Evolutionary conservation across 306 rosid species (phyloP), one percentile per base, ranked within the genome.

Genomic region (Prunus salicina): DNA sequence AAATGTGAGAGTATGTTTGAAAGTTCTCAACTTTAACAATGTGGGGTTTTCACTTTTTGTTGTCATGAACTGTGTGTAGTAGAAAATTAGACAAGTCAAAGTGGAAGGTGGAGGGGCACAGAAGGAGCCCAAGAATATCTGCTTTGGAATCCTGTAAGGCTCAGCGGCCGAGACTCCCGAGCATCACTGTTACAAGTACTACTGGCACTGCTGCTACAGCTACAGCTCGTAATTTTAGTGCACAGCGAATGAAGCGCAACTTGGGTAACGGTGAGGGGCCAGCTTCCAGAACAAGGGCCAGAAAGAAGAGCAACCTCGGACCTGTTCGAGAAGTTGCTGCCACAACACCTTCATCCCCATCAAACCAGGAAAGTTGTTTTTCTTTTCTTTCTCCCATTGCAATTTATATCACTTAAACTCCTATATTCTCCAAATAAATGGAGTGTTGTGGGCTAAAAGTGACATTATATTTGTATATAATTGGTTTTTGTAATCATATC

Each of bases 101-200:
- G 53, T 6, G 30, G 73, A 76, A 69, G 76, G 64, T 28, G 55
- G 88, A 82, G 71, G 92, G 84, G 68, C 65, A 67, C 71, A 86
- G 96, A 52, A 88, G 86, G 74, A 88, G 92, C 80, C 87, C 87
- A 12, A 76, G 91, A 53, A 72, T 88, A 72, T 82, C 75, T 32
- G 85, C 86, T 66, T 65, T 78, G 81, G 85, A 81, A 69, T 78
- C 53, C 8, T 72, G 75, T 73, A 81, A 67, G 73, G 78, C 73
- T 38, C 27, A 51, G 76, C 67, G 19, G 60, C 63, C 78, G 8
- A 76, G 73, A 27, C 61, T 46, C 60, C 51, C 12, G 46, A 34
- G 24, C 51, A 70, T 49, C 72, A 18, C 65, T 12, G 65, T 38
- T 60, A 27, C 65, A 53, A 56, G 25, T 56, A 19, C 25, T n/a